Evolutionary conservation across 208 protist genomes (phyloP).

Genomic region (Tetramitus jugosus): DNA sequence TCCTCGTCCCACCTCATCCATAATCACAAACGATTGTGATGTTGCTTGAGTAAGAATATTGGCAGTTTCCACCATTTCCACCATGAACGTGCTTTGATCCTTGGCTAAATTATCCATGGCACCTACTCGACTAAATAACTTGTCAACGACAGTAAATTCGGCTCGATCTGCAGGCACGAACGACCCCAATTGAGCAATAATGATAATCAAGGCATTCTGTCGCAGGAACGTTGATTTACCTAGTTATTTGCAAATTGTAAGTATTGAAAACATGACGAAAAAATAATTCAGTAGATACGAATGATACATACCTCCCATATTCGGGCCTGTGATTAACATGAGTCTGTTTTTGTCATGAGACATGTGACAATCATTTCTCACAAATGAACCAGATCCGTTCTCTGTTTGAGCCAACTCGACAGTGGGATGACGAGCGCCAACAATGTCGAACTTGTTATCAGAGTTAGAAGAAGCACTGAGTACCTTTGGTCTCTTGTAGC

Average conservation of each 20-base stretch:
- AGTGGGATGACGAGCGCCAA: background rate
- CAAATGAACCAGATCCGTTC: background rate
- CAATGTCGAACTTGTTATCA: background rate
- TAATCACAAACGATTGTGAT: constrained; percentile 70
- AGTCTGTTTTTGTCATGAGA: constrained; percentile 21
- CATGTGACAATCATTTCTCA: constrained; percentile 11
- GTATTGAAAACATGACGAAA: no score
- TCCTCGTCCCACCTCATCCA: constrained; percentile 91
- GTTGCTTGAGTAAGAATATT: constrained; percentile 72
- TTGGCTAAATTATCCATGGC: constrained; percentile 76
- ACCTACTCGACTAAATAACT: constrained; percentile 84
- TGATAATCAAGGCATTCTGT: constrained; percentile 68
- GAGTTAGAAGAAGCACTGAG: no score
- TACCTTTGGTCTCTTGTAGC: background rate
- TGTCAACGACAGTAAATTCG: constrained; percentile 65
- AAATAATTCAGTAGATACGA: no score
- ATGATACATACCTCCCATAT: constrained; percentile 94
- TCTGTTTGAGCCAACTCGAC: background rate
- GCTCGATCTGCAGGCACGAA: constrained; percentile 77
- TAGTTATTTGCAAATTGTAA: no score
- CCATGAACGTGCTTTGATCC: constrained; percentile 86
- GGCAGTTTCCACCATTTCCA: constrained; percentile 90
- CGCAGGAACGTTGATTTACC: constrained; percentile 38
- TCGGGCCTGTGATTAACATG: constrained; percentile 78
- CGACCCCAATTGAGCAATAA: constrained; percentile 85